Conservation (phyloP, 1,284 basidiomycete genomes). For the Cutaneotrichosporon spelunceum region DNA sequence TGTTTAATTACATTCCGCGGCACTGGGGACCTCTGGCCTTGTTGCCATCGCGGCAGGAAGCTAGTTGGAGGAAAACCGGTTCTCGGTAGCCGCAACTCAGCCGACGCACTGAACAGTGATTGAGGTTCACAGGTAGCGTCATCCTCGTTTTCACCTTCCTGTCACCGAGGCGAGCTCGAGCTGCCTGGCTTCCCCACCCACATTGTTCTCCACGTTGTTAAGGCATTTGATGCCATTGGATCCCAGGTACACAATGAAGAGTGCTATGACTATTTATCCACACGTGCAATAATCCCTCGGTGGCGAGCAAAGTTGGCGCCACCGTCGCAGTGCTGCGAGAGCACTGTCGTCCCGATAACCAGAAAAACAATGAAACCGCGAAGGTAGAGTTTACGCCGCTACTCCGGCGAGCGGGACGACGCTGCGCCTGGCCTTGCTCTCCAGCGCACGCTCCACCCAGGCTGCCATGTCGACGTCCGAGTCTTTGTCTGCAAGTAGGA, state of each 20-base stretch:
- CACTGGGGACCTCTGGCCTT: not conserved
- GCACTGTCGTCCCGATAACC: not conserved
- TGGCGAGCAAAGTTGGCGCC: not conserved
- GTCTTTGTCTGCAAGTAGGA: slow-evolving; percentile 59
- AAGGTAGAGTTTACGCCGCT: slow-evolving; percentile 15
- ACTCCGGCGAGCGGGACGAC: slow-evolving; percentile 32
- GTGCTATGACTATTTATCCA: slow-evolving; percentile 4
- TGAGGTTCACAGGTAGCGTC: not conserved
- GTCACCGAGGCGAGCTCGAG: not conserved
- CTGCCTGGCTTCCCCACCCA: too few species aligned
- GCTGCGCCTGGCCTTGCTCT: slow-evolving; percentile 50
- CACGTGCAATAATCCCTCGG: slow-evolving; percentile 8
- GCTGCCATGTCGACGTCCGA: slow-evolving; percentile 73
- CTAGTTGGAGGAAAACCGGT: not conserved
- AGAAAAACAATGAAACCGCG: not conserved
- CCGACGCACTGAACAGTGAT: not conserved
- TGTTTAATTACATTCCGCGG: not conserved
- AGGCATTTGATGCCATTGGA: slow-evolving; percentile 9
- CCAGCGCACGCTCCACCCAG: slow-evolving; percentile 70
- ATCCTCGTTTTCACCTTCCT: not conserved
- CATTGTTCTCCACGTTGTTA: not conserved
- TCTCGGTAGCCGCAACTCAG: not conserved
- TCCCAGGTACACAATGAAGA: slow-evolving; percentile 8
- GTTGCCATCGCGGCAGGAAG: not conserved
- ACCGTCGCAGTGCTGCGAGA: not conserved